phyloP scores from a whole-genome alignment of 23 red algal genomes.

The Cyanidioschyzon merolae region DNA sequence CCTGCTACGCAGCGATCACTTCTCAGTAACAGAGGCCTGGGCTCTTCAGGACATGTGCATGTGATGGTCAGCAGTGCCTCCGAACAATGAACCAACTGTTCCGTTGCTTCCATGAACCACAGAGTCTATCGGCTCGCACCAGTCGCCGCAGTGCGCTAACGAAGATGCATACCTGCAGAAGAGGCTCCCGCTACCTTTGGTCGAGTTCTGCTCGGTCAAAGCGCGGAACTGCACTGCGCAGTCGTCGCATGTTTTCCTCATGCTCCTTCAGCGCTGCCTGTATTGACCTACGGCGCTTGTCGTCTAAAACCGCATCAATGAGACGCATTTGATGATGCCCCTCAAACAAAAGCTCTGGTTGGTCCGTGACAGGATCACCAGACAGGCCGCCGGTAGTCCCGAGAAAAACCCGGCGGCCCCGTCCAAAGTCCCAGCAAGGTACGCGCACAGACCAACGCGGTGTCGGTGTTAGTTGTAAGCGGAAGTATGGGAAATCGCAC shows the following conservation, averaged over 20 bases:
- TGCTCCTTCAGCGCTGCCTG: background rate
- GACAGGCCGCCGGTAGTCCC: conserved; percentile 11
- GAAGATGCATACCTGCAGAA: too few relatives aligned
- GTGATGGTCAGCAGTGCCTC: too few relatives aligned
- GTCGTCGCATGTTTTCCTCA: background rate
- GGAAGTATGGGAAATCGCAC: background rate
- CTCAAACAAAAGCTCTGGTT: conserved; percentile 4
- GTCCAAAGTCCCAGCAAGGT: background rate
- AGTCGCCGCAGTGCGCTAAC: too few relatives aligned
- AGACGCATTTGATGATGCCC: background rate
- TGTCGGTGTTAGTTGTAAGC: background rate
- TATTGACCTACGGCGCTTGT: background rate
- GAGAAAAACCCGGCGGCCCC: background rate
- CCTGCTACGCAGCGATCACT: too few relatives aligned
- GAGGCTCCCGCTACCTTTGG: background rate
- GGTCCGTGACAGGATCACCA: background rate
- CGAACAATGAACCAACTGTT: too few relatives aligned
- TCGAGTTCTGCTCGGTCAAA: background rate
- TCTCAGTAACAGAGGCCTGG: too few relatives aligned
- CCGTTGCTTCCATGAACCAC: too few relatives aligned
- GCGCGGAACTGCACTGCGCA: background rate
- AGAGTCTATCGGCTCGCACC: too few relatives aligned
- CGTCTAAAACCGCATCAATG: background rate
- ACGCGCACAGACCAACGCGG: conserved; percentile 11
- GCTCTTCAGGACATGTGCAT: too few relatives aligned